These are phyloP conservation scores for Diaporthe sp. DNA, from an alignment of 2,329 filamentous ascomycete species.

Conservation along the genomic window DNA sequence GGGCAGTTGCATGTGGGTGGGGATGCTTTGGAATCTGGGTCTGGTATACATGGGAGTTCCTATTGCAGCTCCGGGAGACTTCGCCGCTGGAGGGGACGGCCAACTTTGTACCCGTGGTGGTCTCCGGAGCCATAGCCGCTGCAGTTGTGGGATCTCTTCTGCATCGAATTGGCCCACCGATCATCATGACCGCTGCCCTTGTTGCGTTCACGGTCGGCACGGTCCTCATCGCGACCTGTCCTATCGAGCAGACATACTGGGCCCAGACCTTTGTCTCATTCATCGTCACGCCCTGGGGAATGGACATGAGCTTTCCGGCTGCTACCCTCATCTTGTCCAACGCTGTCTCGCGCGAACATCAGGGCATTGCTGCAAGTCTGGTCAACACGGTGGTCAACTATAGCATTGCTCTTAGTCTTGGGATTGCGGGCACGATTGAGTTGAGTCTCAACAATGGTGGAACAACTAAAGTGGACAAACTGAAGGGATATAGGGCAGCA, in stretches of 20 bases:
- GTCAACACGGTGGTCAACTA: conserved; percentile 70
- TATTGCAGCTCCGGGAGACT: conserved; percentile 54
- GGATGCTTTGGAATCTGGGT: conserved; percentile 66
- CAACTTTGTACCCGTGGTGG: conserved; percentile 44
- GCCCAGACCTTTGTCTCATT: conserved; percentile 61
- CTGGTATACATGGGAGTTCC: conserved; percentile 64
- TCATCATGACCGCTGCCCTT: conserved; percentile 43
- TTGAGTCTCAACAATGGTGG: conserved; percentile 50
- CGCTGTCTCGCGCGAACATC: conserved; percentile 44
- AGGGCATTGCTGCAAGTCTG: conserved; percentile 52
- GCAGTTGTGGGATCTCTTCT: conserved; percentile 48
- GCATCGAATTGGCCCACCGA: conserved; percentile 47
- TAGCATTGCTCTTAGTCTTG: conserved; percentile 64
- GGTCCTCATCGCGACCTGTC: conserved; percentile 47
- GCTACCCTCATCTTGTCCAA: conserved; percentile 63
- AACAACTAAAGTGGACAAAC: conserved; percentile 32
- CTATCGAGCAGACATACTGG: conserved; percentile 64
- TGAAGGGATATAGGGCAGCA: conserved; percentile 40
- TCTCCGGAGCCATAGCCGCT: conserved; percentile 46
- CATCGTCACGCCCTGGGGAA: conserved; percentile 61
- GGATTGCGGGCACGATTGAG: conserved; percentile 67
- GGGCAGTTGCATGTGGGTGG: conserved; percentile 66
- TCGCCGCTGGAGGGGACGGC: conserved; percentile 47
- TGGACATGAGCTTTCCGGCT: conserved; percentile 68
- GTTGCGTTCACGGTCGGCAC: conserved; percentile 42